Percentiles rank a stretch among this genome's conserved stretches.
These are phyloP conservation scores for Aspergillus pseudotamarii DNA, from an alignment of 2,329 filamentous ascomycete species.

Conservation along the genomic window DNA sequence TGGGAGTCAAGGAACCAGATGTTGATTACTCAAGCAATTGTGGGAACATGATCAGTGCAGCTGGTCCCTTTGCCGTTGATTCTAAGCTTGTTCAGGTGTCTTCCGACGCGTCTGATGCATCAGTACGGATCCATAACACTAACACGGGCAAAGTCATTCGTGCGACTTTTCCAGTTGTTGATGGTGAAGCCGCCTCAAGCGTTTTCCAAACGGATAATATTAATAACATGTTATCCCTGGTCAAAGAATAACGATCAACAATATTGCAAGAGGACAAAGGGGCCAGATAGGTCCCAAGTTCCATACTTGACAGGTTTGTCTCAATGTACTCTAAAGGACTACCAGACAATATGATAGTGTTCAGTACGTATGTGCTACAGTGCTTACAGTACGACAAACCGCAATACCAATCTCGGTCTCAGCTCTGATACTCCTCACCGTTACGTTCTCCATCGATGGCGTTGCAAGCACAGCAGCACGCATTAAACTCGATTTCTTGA, in stretches of 20 bases:
- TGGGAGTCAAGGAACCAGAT: conserved; percentile 63
- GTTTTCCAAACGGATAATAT: conserved; percentile 36
- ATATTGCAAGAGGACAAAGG: neutral
- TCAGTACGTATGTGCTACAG: neutral
- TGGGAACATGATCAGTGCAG: conserved; percentile 71
- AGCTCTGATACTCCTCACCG: neutral
- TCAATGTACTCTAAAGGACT: neutral
- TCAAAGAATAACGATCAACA: conserved; percentile 3
- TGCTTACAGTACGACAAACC: neutral
- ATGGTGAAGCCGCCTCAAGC: conserved; percentile 50
- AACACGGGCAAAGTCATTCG: conserved; percentile 69
- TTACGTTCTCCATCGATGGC: conserved; percentile 65
- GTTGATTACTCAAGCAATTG: conserved; percentile 73
- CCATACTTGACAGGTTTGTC: neutral
- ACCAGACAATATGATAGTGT: neutral
- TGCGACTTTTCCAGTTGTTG: conserved; percentile 57
- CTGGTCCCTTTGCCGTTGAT: conserved; percentile 68
- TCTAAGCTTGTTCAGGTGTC: conserved; percentile 48
- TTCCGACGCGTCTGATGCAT: conserved; percentile 35
- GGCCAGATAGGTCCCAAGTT: neutral
- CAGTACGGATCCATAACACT: conserved; percentile 67
- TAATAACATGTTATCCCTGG: conserved; percentile 9
- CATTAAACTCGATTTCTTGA: conserved; percentile 63
- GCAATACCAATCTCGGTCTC: neutral
- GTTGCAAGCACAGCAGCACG: conserved; percentile 61